Base-by-base conservation (phyloP, 176 grass and related monocot genomes). In the Musa schizocarpa region DNA sequence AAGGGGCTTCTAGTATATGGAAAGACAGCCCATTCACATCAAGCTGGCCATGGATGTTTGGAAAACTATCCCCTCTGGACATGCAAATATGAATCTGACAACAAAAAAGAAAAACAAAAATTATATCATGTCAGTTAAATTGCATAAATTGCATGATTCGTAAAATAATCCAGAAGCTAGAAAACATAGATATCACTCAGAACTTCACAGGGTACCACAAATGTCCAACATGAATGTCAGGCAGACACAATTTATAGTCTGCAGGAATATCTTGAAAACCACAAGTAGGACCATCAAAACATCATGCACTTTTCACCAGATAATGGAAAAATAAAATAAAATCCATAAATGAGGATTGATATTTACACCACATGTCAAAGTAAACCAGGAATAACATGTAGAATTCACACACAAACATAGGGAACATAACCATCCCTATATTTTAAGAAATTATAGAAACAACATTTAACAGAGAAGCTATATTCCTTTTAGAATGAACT, bases 1-100 rank as follows among this genome's bases (percentile, higher is more conserved):
- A 85, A 68, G 95, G 95, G 23, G 95, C 88, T 84, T 98, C 95
- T 64, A 93, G 69, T 89, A 98, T 90, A 84, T 89, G 84, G 85
- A 93, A 98, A 76, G 86, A 86, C 63, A 98, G 64, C 63, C 84
- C 86, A 82, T 85, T 91, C 69, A 98, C 95, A 82, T 93, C 90
- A 84, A 98, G 80, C 54, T 98, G 95, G 17, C 90, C 95, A 84
- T 93, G 88, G 82, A 93, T 83, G 81, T 81, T 93, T 3, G 95
- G 95, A 71, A 98, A 98, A 69, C 65, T 85, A 82, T 98, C 90
- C 65, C 90, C 95, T 56, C 87, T 87, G 29, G 90, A 98, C 95
- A 93, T 93, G 81, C 90, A 98, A 59, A 98, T 91, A 81, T 98
- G 95, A 83, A 98, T 78, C 95, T 98, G 82, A 20, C 83, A 81